Conservation (phyloP, 1,284 basidiomycete species). For the Trichosporon inkin region DNA sequence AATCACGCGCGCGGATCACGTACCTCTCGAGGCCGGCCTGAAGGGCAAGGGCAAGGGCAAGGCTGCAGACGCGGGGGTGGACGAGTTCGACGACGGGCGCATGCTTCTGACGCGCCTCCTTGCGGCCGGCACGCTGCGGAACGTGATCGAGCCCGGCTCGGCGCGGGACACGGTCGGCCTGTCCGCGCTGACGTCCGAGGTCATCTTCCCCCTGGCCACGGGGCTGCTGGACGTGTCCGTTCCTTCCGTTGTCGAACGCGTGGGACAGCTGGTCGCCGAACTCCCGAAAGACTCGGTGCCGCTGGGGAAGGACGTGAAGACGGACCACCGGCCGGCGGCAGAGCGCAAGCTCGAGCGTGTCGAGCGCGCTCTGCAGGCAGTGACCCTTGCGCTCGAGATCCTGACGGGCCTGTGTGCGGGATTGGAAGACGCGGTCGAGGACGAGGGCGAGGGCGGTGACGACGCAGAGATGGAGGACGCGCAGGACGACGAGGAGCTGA, state of each 20-base stretch:
- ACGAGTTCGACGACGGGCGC: slow-evolving; percentile 40
- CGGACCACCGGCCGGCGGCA: slow-evolving; percentile 62
- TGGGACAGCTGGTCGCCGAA: slow-evolving; percentile 57
- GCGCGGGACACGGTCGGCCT: slow-evolving; percentile 58
- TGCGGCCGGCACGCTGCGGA: slow-evolving; percentile 71
- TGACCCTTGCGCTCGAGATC: slow-evolving; percentile 76
- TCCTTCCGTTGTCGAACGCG: slow-evolving; percentile 55
- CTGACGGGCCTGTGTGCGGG: slow-evolving; percentile 83
- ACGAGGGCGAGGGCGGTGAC: slow-evolving; percentile 35
- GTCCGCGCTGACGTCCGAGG: slow-evolving; percentile 53
- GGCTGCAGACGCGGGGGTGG: slow-evolving; percentile 20
- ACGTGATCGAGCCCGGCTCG: slow-evolving; percentile 63
- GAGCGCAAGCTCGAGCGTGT: slow-evolving; percentile 69
- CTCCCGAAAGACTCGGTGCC: slow-evolving; percentile 44
- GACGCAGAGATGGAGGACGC: slow-evolving; percentile 49
- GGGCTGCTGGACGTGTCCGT: slow-evolving; percentile 66
- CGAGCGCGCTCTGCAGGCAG: slow-evolving; percentile 66
- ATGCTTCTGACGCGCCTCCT: slow-evolving; percentile 61
- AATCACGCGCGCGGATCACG: slow-evolving; percentile 56
- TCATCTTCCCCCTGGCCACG: slow-evolving; percentile 68
- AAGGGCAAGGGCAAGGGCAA: slow-evolving; percentile 48
- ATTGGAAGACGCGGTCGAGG: slow-evolving; percentile 62
- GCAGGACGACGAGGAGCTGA: slow-evolving; percentile 49
- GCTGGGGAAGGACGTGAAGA: slow-evolving; percentile 41
- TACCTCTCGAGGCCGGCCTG: slow-evolving; percentile 28